Evolutionary conservation across 495 filamentous ascomycete genomes (phyloP).

Genomic region (Lasiosphaeria miniovina): DNA sequence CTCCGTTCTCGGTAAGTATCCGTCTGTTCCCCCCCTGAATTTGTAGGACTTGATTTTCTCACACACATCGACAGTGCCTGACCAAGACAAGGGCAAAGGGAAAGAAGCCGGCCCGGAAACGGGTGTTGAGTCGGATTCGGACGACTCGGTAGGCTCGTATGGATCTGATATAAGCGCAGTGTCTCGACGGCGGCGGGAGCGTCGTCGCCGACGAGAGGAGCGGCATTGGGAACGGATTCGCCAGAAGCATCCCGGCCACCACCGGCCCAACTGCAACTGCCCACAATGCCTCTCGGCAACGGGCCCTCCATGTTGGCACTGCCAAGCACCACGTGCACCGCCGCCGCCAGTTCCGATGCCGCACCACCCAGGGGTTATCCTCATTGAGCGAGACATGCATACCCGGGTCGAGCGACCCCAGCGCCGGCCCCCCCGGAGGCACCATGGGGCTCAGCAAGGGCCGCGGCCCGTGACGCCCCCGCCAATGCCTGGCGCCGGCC

Average conservation of each 20-base stretch:
- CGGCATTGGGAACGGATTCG: slow-evolving; percentile 37
- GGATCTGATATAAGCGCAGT: slow-evolving; percentile 36
- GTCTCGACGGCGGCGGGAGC: slow-evolving; percentile 33
- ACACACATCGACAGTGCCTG: slow-evolving; percentile 25
- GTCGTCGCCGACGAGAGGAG: slow-evolving; percentile 33
- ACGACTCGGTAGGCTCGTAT: slow-evolving; percentile 27
- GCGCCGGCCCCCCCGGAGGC: slow-evolving; percentile 17
- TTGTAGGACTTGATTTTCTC: not conserved
- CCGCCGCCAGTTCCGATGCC: slow-evolving; percentile 28
- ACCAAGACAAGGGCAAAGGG: slow-evolving; percentile 38
- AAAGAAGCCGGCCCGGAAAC: slow-evolving; percentile 23
- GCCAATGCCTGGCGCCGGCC: not conserved
- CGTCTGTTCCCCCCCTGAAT: not conserved
- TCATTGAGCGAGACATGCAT: slow-evolving; percentile 15
- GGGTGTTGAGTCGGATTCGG: slow-evolving; percentile 32
- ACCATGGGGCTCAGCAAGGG: not conserved
- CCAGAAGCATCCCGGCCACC: slow-evolving; percentile 40
- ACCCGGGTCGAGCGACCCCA: slow-evolving; percentile 3
- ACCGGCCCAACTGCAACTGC: slow-evolving; percentile 43
- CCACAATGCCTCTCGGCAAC: slow-evolving; percentile 33
- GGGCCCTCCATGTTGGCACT: slow-evolving; percentile 45
- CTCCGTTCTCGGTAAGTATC: slow-evolving; percentile 33
- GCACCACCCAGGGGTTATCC: slow-evolving; percentile 17
- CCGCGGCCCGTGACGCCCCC: slow-evolving; percentile 9
- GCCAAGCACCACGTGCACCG: slow-evolving; percentile 38